These are phyloP conservation scores for Penicillium sp. DNA, from an alignment of 2,329 filamentous ascomycete species.

Conservation along the genomic window DNA sequence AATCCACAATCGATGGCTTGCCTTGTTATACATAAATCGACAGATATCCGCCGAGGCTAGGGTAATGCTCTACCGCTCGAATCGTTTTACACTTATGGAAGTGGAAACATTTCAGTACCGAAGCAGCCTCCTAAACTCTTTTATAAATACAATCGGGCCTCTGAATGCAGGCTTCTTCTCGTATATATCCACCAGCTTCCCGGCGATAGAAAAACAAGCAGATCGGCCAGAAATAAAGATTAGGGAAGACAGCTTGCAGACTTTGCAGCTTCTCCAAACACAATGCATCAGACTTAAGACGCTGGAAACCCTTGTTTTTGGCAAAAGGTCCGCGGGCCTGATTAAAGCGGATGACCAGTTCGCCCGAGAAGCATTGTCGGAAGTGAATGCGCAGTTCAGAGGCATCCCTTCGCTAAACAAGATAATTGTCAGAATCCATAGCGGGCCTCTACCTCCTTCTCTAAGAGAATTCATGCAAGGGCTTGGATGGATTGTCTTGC, in stretches of 20 bases:
- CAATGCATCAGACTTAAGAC: not conserved
- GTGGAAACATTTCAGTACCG: not conserved
- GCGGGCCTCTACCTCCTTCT: not conserved
- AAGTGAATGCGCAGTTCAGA: not conserved
- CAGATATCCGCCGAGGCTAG: not conserved
- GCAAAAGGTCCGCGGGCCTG: not conserved
- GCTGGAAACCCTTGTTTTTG: not conserved
- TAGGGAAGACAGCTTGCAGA: not conserved
- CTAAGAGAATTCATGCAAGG: not conserved
- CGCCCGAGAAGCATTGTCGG: not conserved
- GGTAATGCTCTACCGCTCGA: not conserved
- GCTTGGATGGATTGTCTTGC: not conserved
- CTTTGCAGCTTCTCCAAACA: not conserved
- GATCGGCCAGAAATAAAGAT: not conserved
- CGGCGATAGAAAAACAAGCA: not conserved
- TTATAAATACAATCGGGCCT: not conserved
- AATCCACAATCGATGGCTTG: not conserved
- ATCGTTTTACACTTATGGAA: not conserved
- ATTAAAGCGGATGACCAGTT: not conserved
- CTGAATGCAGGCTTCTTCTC: not conserved
- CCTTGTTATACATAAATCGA: not conserved
- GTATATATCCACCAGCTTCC: not conserved
- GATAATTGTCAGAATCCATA: not conserved
- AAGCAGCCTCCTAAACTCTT: not conserved
- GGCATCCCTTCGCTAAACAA: not conserved